phyloP scores from a whole-genome alignment of 257 asterid genomes.

The Gentiana dahurica region DNA sequence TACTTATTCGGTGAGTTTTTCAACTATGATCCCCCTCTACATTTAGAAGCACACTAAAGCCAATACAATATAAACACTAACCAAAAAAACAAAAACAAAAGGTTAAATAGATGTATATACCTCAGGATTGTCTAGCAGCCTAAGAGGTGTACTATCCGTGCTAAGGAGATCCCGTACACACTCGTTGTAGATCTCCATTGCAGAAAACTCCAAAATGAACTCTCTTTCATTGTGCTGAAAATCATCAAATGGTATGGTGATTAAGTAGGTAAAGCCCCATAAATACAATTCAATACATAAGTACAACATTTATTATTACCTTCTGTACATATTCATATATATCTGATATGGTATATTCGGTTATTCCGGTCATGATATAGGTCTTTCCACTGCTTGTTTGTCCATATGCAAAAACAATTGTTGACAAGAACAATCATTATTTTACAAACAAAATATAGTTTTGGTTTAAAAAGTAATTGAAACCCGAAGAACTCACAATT shows the following conservation, averaged over 20 bases:
- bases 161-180: conserved; percentile 88
- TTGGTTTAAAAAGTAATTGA: background rate
- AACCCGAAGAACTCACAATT: conserved; percentile 47
- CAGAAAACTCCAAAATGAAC: conserved; percentile 68
- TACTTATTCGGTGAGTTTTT: conserved; percentile 79
- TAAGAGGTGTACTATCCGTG: conserved; percentile 53
- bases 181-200: conserved; percentile 93
- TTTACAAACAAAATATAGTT: background rate
- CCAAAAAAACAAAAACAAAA: no score
- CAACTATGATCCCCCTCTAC: conserved; percentile 87
- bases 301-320: conserved; percentile 24
- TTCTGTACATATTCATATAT: conserved; percentile 62
- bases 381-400: conserved; percentile 99
- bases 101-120: conserved; percentile 18
- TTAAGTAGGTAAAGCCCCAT: conserved; percentile 5
- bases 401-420: conserved; percentile 91
- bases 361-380: conserved; percentile 83
- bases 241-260: conserved; percentile 2
- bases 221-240: conserved; percentile 75
- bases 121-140: conserved; percentile 96
- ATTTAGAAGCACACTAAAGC: background rate
- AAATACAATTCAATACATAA: conserved; percentile 1
- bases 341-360: conserved; percentile 82
- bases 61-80: no score
- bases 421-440: conserved; percentile 25